These are phyloP conservation scores for Selaginella tamariscina DNA, from an alignment of 75 land plant species.

Conservation along the genomic window DNA sequence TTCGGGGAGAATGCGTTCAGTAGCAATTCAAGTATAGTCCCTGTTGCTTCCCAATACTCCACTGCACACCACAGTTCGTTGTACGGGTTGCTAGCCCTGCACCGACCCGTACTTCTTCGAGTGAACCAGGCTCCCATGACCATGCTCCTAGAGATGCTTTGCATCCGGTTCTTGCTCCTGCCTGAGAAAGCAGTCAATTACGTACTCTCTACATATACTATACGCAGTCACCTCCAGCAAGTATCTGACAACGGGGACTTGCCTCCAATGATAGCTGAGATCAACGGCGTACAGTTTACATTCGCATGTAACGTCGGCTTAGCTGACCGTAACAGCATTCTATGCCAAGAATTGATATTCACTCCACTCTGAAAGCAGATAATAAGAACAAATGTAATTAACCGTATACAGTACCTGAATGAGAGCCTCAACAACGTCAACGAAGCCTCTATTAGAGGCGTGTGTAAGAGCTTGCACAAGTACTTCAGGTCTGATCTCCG, in stretches of 20 bases:
- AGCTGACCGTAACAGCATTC: constrained; percentile 54
- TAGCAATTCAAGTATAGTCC: constrained; percentile 50
- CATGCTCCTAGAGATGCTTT: constrained; percentile 73
- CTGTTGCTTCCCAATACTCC: constrained; percentile 67
- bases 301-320: constrained; percentile 60
- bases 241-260: constrained; percentile 41
- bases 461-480: constrained; percentile 53
- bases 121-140: constrained; percentile 70
- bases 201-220: not conserved
- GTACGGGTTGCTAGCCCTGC: constrained; percentile 76
- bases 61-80: constrained; percentile 72
- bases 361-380: constrained; percentile 47
- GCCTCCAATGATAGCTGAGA: constrained; percentile 61
- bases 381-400: not conserved
- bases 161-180: constrained; percentile 42
- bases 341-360: constrained; percentile 48
- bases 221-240: constrained; percentile 40
- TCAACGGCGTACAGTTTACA: constrained; percentile 58
- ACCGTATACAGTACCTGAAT: constrained; percentile 27
- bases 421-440: constrained; percentile 44
- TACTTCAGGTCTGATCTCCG: constrained; percentile 44
- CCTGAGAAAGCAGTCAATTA: constrained; percentile 26
- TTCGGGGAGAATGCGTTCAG: constrained; percentile 36
- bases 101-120: constrained; percentile 76
- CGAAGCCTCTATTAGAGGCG: constrained; percentile 56